These are phyloP conservation scores for Fraxinus velutina DNA, from an alignment of 305 asterid species.

Conservation along the genomic window DNA sequence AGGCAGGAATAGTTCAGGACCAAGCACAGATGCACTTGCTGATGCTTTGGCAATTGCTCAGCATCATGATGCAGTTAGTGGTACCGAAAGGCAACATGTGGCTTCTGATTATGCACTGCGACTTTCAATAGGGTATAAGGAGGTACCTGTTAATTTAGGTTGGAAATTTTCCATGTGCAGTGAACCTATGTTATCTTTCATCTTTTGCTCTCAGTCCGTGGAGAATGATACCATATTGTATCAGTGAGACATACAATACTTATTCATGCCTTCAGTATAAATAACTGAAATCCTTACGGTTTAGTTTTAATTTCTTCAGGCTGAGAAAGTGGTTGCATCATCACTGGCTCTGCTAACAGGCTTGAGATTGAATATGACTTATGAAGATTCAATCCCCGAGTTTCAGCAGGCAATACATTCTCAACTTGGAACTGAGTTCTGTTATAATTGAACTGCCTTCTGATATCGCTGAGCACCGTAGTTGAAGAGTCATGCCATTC, in stretches of 20 bases:
- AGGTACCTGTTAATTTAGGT: constrained; percentile 40
- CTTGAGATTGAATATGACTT: constrained; percentile 31
- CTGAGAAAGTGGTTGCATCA: constrained; percentile 70
- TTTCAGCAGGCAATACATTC: constrained; percentile 65
- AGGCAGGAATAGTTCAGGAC: constrained; percentile 54
- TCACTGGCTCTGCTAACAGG: constrained; percentile 60
- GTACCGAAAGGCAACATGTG: constrained; percentile 74
- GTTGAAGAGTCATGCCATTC: background rate
- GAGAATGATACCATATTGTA: constrained; percentile 7
- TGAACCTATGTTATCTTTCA: constrained; percentile 9
- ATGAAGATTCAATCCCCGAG: constrained; percentile 34
- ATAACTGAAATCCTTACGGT: constrained; percentile 23
- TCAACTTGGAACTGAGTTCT: constrained; percentile 19
- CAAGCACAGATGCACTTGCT: constrained; percentile 61
- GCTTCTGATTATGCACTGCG: constrained; percentile 81
- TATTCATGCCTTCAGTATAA: constrained; percentile 13
- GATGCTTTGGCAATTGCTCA: constrained; percentile 81
- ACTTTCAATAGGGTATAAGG: constrained; percentile 61
- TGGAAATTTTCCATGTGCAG: background rate
- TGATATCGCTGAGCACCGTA: background rate
- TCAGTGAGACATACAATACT: constrained; percentile 19
- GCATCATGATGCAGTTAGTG: constrained; percentile 87
- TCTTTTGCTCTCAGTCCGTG: constrained; percentile 22
- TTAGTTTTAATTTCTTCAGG: constrained; percentile 44
- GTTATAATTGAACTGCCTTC: constrained; percentile 1